Evolutionary conservation across 2,329 filamentous ascomycete species (phyloP).

Genomic region (Ceratocystiopsis sp.): DNA sequence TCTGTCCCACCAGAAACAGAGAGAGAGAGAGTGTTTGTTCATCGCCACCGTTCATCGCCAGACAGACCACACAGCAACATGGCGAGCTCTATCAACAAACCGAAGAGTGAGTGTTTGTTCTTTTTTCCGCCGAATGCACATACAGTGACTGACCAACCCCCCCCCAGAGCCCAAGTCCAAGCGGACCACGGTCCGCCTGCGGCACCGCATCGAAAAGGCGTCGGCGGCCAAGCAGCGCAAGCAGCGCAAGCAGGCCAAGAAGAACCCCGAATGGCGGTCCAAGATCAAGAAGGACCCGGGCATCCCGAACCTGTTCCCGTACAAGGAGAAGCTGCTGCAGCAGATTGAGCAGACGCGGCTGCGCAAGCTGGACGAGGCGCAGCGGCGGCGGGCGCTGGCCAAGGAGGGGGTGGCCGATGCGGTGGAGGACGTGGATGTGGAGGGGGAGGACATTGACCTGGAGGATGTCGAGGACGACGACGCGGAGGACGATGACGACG

Average conservation of each 20-base stretch:
- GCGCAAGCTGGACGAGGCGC: slow-evolving; percentile 63
- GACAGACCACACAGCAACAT: slow-evolving; percentile 16
- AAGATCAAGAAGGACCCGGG: slow-evolving; percentile 95
- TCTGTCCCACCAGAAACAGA: too few species aligned
- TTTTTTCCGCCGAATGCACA: background rate
- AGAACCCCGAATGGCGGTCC: slow-evolving; percentile 93
- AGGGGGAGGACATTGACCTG: slow-evolving; percentile 25
- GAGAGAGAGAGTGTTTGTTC: too few species aligned
- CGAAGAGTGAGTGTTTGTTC: slow-evolving; percentile 28
- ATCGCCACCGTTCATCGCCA: background rate
- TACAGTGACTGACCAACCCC: slow-evolving; percentile 3
- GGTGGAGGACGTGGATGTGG: slow-evolving; percentile 24
- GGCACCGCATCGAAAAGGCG: slow-evolving; percentile 92
- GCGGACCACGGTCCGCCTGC: slow-evolving; percentile 71
- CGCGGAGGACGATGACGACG: slow-evolving; percentile 35
- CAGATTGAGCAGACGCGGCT: slow-evolving; percentile 84
- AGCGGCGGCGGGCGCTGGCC: slow-evolving; percentile 53
- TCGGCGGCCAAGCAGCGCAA: slow-evolving; percentile 84
- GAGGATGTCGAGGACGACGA: slow-evolving; percentile 29
- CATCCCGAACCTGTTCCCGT: slow-evolving; percentile 92
- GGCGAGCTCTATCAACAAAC: slow-evolving; percentile 38
- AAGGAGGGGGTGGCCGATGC: slow-evolving; percentile 33
- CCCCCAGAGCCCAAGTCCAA: slow-evolving; percentile 91
- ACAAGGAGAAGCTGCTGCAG: slow-evolving; percentile 86
- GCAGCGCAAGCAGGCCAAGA: slow-evolving; percentile 72